These are phyloP conservation scores for Yamadazyma triangularis DNA, from an alignment of 1,139 yeast species.

Conservation along the genomic window DNA sequence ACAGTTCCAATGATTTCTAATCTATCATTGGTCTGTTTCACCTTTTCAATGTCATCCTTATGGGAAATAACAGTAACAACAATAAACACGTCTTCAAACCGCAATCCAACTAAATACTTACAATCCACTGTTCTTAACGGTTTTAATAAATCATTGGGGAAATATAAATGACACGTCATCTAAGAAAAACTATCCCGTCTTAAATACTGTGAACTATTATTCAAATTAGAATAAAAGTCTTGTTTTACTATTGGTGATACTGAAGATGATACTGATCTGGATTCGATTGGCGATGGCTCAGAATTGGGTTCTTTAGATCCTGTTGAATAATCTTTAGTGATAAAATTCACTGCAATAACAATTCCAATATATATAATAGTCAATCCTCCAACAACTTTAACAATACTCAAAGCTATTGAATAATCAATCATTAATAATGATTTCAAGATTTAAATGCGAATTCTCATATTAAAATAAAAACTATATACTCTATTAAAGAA, in stretches of 20 bases:
- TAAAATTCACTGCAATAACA: too few species aligned
- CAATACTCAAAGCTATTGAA: too few species aligned
- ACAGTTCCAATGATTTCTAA: background rate
- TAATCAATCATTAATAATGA: too few species aligned
- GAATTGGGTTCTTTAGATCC: background rate
- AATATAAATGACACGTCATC: conserved; percentile 29
- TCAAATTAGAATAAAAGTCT: conserved; percentile 31
- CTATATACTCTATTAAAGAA: too few species aligned
- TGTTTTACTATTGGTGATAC: conserved; percentile 1
- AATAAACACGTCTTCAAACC: conserved; percentile 19
- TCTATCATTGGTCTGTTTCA: background rate
- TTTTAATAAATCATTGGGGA: conserved; percentile 29
- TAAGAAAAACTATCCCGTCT: conserved; percentile 35
- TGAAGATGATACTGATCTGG: background rate
- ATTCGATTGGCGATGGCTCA: background rate
- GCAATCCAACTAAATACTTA: conserved; percentile 24
- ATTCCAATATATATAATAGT: too few species aligned
- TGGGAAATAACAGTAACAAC: conserved; percentile 18
- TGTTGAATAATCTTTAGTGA: background rate
- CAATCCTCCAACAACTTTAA: too few species aligned
- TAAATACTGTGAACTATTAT: conserved; percentile 40
- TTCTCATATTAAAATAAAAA: too few species aligned
- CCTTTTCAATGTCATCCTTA: background rate
- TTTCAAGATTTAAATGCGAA: too few species aligned
- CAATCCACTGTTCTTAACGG: conserved; percentile 5